Evolutionary conservation across 2,329 filamentous ascomycete genomes (phyloP).

Genomic region (Trichoderma arundinaceum): DNA sequence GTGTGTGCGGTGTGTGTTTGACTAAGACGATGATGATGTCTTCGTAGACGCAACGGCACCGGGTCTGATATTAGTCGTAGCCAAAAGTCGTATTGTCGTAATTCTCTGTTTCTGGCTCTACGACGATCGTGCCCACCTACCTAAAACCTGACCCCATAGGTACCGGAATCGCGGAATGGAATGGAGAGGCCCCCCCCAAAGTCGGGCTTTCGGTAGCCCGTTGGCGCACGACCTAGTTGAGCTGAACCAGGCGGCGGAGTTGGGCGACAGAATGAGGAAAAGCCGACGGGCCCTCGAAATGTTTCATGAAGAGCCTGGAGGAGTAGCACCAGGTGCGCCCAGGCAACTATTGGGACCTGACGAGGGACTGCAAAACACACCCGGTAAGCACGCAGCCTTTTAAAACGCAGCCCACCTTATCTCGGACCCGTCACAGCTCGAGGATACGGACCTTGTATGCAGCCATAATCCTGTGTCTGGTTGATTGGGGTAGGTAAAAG

Average conservation of each 20-base stretch:
- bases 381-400: conserved; percentile 19
- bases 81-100: no score
- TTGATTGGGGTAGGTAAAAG: background rate
- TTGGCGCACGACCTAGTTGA: conserved; percentile 9
- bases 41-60: no score
- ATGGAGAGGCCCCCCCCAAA: conserved; percentile 10
- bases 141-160: background rate
- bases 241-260: conserved; percentile 16
- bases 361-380: background rate
- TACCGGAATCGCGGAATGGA: conserved; percentile 22
- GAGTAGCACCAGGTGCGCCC: background rate
- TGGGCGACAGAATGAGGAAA: conserved; percentile 6
- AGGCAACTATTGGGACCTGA: background rate
- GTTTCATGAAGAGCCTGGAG: conserved; percentile 7
- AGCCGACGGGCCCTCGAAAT: conserved; percentile 10
- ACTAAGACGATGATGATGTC: no score
- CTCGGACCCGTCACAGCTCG: background rate
- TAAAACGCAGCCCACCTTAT: conserved; percentile 13
- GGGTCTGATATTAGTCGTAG: no score
- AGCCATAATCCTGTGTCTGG: conserved; percentile 2
- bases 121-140: no score
- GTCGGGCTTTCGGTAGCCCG: conserved; percentile 5
- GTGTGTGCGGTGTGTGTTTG: no score
- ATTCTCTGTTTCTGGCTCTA: no score
- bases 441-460: background rate